Base-by-base conservation (phyloP, 371 early-diverging fungal genomes). In the Rhizomucor miehei region DNA sequence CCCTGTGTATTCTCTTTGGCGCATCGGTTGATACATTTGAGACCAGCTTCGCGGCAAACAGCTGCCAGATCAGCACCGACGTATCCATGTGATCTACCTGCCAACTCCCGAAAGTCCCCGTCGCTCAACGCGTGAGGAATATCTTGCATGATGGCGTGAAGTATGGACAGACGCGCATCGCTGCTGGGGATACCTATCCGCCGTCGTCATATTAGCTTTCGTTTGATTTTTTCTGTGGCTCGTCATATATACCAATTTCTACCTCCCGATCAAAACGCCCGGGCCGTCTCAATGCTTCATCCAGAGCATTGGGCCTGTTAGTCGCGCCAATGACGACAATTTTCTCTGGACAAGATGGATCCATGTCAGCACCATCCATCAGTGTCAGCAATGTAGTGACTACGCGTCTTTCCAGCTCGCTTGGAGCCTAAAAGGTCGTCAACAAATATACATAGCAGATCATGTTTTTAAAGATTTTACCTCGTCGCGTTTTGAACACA, bases 11-110 rank as follows among this genome's bases (percentile, higher is more conserved):
- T 34, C 16, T 40, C 29, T 21, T 16, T 38, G 52, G 79, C 71
- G 43, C 69, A 71, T 21, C 90, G 66, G 57, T 87, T 70, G 17
- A 98, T 89, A 19, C 93, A 88, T 36, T 80, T 79, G 6, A 96
- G 54, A 6, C 94, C 95, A 3, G 97, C 96, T 58, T 97, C 97
- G 20, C 90, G 78, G 54, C 87, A 82, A 1, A 96, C 80, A 6
- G 89, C 90, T 0, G 90, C 88, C 23, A 99, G 65, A 77, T 99
- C 99, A 0, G 99, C 99, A n/a, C 99, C 99, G 24, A 97, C 97
- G 69, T 90, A 99, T 0, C 99, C 99, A 62, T 98, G 96, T 0
- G 91, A 78, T 41, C 66, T 69, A 1, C 71, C 76, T 0, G 97
- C 86, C 17, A 99, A 50, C 0, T 59, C 43, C 0, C 63, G 62